Percentiles rank a stretch among this genome's conserved stretches.
These are phyloP conservation scores for Acacia melanoxylon DNA, from an alignment of 306 rosid genomes.

Conservation along the genomic window DNA sequence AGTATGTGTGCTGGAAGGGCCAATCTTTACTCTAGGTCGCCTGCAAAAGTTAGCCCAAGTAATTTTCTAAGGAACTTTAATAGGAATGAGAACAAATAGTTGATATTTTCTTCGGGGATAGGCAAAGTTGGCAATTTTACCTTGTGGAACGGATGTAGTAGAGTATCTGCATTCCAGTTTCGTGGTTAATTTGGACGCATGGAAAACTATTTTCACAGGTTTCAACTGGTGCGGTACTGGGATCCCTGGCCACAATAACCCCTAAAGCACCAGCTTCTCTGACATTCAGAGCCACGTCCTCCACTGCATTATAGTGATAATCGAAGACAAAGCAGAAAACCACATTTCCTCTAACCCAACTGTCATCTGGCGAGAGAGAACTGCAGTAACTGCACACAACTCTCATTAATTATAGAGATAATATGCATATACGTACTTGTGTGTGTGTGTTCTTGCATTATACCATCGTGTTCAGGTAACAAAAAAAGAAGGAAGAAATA, in stretches of 20 bases:
- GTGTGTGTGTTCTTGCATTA: not conserved
- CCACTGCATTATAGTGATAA: not conserved
- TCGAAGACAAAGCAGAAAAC: conserved; percentile 45
- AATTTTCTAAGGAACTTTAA: not conserved
- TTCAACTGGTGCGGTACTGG: not conserved
- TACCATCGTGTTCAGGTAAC: not conserved
- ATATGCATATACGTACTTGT: too few relatives aligned
- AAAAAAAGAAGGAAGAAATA: not conserved
- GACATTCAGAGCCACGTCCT: conserved; percentile 22
- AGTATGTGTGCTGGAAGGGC: conserved; percentile 37
- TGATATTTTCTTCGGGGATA: not conserved
- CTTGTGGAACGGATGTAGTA: conserved; percentile 46
- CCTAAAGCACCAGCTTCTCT: conserved; percentile 43
- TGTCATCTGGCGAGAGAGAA: conserved; percentile 27
- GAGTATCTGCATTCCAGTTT: conserved; percentile 43
- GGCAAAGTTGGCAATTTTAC: conserved; percentile 11
- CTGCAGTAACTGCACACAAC: conserved; percentile 32
- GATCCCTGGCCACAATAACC: conserved; percentile 35
- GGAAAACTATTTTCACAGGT: conserved; percentile 35
- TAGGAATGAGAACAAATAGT: not conserved
- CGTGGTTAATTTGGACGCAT: conserved; percentile 43
- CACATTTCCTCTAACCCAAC: conserved; percentile 36
- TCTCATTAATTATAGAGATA: not conserved
- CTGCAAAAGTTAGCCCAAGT: conserved; percentile 16
- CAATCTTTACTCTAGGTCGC: conserved; percentile 39